Percentiles rank a stretch among this genome's conserved stretches.
phyloP scores from a whole-genome alignment of 1,284 basidiomycete genomes.

The Apiotrichum laibachii region DNA sequence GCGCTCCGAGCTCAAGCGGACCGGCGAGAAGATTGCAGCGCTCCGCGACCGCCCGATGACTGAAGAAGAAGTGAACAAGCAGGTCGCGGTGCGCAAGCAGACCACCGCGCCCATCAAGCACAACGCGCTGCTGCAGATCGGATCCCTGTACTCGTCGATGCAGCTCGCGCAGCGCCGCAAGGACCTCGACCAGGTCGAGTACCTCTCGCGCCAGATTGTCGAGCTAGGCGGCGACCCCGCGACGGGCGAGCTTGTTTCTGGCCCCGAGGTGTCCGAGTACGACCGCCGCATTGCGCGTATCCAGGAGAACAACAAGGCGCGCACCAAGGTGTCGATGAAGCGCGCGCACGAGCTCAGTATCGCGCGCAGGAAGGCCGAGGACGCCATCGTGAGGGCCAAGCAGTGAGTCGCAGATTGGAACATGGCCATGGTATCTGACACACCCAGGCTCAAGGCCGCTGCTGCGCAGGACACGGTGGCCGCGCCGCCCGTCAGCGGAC shows the following conservation, averaged over 20 bases:
- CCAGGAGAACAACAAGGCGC: constrained; percentile 81
- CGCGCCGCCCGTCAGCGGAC: constrained; percentile 26
- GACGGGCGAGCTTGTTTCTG: constrained; percentile 29
- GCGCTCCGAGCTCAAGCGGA: constrained; percentile 63
- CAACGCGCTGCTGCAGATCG: constrained; percentile 56
- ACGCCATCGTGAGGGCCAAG: constrained; percentile 40
- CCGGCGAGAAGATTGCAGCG: constrained; percentile 61
- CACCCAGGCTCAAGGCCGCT: neutral
- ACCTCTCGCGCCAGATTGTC: constrained; percentile 64
- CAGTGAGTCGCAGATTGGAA: constrained; percentile 18
- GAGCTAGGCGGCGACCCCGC: constrained; percentile 53
- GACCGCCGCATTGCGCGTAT: constrained; percentile 68
- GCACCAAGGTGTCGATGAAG: constrained; percentile 73
- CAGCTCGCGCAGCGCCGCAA: constrained; percentile 68
- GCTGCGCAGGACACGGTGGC: constrained; percentile 11
- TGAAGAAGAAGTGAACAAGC: constrained; percentile 67
- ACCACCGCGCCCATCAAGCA: constrained; percentile 56
- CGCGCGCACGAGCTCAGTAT: constrained; percentile 68
- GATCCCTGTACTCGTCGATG: constrained; percentile 56
- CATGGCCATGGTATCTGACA: neutral
- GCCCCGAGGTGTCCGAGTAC: constrained; percentile 49
- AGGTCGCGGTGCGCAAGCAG: constrained; percentile 56
- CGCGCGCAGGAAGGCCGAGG: constrained; percentile 61
- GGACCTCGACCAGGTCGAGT: constrained; percentile 61
- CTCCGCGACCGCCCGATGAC: constrained; percentile 65